These are phyloP conservation scores for Colletotrichum australisinense DNA, from an alignment of 2,329 filamentous ascomycete genomes.

Conservation along the genomic window DNA sequence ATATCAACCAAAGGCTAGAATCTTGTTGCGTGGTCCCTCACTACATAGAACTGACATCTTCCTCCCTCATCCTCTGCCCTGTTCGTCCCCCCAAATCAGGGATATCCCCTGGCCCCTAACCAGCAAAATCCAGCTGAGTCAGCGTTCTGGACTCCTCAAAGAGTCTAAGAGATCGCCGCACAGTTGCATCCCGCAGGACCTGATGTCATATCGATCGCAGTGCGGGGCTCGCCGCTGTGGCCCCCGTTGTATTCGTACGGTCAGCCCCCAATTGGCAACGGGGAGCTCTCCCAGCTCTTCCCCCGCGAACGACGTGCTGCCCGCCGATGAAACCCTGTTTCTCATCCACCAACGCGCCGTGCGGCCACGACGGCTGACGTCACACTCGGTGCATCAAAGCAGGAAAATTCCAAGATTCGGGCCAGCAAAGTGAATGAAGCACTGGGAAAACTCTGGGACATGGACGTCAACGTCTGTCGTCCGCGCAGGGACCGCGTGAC, in stretches of 20 bases:
- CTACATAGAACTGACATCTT: not conserved
- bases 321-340: slow-evolving; percentile 20
- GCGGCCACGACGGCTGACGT: slow-evolving; percentile 24
- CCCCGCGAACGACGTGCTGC: not conserved
- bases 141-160: slow-evolving; percentile 27
- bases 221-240: slow-evolving; percentile 22
- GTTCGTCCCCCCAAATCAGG: not conserved
- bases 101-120: slow-evolving; percentile 8
- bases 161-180: slow-evolving; percentile 8
- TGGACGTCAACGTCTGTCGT: slow-evolving; percentile 28
- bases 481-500: slow-evolving; percentile 29
- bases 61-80: not conserved
- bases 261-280: not conserved
- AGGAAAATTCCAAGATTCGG: slow-evolving; percentile 28
- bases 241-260: not conserved
- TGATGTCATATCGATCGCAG: slow-evolving; percentile 32
- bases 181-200: slow-evolving; percentile 24
- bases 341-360: not conserved
- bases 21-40: not conserved
- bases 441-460: slow-evolving; percentile 7
- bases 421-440: not conserved
- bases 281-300: not conserved
- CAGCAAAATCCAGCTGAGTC: not conserved
- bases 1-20: not conserved
- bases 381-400: slow-evolving; percentile 22